Evolutionary conservation across 2,329 filamentous ascomycete species (phyloP).

Genomic region (Nakataea oryzae): DNA sequence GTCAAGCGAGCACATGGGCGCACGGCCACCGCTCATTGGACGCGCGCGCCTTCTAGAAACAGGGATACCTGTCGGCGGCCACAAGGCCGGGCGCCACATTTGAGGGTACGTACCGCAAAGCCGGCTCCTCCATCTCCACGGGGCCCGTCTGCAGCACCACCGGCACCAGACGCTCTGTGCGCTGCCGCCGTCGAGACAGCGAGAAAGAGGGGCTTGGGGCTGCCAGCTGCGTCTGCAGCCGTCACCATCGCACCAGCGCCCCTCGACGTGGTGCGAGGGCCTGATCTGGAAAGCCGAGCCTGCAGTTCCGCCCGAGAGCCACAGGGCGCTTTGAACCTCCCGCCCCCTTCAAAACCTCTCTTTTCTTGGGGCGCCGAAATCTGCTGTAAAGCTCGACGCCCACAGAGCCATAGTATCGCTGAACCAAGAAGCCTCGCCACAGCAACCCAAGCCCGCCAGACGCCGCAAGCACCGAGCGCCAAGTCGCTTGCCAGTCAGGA

Average conservation of each 20-base stretch:
- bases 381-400: neutral
- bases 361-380: neutral
- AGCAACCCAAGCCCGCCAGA: too few species aligned
- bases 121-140: neutral
- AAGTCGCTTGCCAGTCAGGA: neutral
- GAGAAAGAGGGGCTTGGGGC: neutral
- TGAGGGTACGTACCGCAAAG: neutral
- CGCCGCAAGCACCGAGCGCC: neutral
- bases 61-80: neutral
- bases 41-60: neutral
- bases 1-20: constrained; percentile 12
- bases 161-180: neutral
- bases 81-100: neutral
- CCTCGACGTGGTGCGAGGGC: neutral
- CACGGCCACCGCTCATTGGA: constrained; percentile 10
- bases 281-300: neutral
- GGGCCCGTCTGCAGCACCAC: neutral
- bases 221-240: neutral
- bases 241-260: neutral
- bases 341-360: neutral
- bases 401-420: neutral
- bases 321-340: neutral
- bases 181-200: neutral
- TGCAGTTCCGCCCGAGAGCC: neutral
- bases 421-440: neutral